These are phyloP conservation scores for Coemansia sp. DNA, from an alignment of 192 early-diverging fungal species.

Conservation along the genomic window DNA sequence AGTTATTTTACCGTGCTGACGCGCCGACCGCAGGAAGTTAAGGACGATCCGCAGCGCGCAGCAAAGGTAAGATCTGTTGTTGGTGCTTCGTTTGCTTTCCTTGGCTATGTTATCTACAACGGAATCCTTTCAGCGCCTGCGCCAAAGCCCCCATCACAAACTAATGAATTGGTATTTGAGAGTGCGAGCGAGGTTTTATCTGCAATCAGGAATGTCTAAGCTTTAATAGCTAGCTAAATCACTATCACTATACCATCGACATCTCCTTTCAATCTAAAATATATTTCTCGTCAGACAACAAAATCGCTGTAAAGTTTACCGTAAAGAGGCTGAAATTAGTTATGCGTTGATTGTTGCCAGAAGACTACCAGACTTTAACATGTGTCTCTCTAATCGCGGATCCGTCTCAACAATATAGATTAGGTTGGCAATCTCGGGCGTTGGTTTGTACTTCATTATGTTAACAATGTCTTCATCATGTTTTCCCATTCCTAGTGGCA, in stretches of 20 bases:
- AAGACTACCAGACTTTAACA: conserved; percentile 1
- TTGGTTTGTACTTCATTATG: conserved; percentile 11
- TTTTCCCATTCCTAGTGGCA: conserved; percentile 1
- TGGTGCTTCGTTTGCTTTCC: conserved; percentile 33
- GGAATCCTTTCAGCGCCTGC: conserved; percentile 21
- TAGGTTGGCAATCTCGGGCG: conserved; percentile 31
- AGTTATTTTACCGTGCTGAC: conserved; percentile 4
- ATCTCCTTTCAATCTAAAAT: not conserved
- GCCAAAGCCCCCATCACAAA: not conserved
- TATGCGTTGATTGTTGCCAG: not conserved
- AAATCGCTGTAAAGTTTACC: not conserved
- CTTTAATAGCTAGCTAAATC: not conserved
- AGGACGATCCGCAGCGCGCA: conserved; percentile 16
- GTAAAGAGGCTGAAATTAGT: not conserved
- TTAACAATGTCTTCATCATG: conserved; percentile 4
- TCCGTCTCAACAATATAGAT: conserved; percentile 24
- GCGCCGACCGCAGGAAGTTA: not conserved
- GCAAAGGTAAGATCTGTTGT: conserved; percentile 17
- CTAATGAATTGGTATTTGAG: not conserved
- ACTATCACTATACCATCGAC: not conserved
- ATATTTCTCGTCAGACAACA: not conserved
- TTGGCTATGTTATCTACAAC: conserved; percentile 44
- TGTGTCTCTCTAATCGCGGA: conserved; percentile 2
- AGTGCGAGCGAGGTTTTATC: conserved; percentile 4
- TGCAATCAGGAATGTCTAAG: not conserved